These are phyloP conservation scores for Chaetomium cochliodes DNA, from an alignment of 495 filamentous ascomycete genomes.

Conservation along the genomic window DNA sequence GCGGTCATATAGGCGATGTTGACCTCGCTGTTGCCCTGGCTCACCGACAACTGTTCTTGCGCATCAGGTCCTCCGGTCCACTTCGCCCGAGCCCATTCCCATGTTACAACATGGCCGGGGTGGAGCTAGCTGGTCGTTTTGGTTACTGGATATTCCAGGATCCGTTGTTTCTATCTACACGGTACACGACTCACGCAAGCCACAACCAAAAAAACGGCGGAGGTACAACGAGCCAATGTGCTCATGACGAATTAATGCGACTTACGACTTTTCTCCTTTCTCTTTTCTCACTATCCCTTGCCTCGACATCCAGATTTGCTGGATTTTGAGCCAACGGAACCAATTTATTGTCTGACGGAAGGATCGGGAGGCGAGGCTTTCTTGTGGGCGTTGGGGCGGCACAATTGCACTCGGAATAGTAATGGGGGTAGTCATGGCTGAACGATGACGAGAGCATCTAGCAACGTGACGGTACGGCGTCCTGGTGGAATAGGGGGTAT, in stretches of 20 bases:
- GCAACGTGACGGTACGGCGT: constrained; percentile 11
- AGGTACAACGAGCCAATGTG: constrained; percentile 9
- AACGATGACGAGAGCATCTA: constrained; percentile 6
- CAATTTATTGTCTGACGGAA: neutral
- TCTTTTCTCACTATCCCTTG: constrained; percentile 12
- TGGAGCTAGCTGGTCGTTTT: constrained; percentile 17
- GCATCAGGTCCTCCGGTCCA: neutral
- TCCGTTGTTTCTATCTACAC: constrained; percentile 20
- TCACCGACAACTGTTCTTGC: constrained; percentile 6
- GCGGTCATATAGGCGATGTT: constrained; percentile 9
- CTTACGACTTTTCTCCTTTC: constrained; percentile 23
- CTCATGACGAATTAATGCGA: constrained; percentile 32
- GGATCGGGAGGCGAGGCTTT: constrained; percentile 7
- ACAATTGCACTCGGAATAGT: constrained; percentile 3
- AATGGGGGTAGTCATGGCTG: constrained; percentile 14
- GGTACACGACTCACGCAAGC: constrained; percentile 9
- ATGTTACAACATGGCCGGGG: constrained; percentile 4
- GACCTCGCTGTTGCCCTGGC: constrained; percentile 10
- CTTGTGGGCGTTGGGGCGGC: neutral
- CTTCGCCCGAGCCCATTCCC: constrained; percentile 2
- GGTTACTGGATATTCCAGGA: constrained; percentile 25
- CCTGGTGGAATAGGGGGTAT: neutral
- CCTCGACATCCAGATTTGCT: constrained; percentile 12
- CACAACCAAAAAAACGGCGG: constrained; percentile 11
- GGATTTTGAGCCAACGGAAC: constrained; percentile 2